phyloP scores from a whole-genome alignment of 139 green algal species.

The Eudorina sp. region DNA sequence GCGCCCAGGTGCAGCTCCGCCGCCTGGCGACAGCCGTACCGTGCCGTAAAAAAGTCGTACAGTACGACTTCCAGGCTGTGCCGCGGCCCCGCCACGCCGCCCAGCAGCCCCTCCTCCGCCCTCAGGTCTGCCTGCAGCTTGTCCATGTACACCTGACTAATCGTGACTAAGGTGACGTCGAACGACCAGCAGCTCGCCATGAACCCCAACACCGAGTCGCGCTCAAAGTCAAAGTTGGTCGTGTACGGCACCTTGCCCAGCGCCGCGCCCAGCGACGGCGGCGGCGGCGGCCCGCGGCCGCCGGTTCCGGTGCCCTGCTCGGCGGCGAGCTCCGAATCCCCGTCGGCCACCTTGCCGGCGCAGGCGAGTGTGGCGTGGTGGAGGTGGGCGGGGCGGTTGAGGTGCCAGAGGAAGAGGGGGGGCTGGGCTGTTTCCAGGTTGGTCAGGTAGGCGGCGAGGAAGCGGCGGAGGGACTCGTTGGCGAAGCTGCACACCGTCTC shows the following conservation, averaged over 20 bases:
- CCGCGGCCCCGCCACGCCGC: slow-evolving; percentile 42
- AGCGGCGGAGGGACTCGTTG: slow-evolving; percentile 22
- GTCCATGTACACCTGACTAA: slow-evolving; percentile 54
- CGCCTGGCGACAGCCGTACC: slow-evolving; percentile 44
- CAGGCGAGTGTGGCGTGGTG: background rate
- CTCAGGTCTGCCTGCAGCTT: slow-evolving; percentile 49
- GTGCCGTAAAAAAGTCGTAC: slow-evolving; percentile 60
- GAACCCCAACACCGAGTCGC: slow-evolving; percentile 47
- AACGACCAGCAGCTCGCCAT: slow-evolving; percentile 23
- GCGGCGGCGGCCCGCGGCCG: background rate
- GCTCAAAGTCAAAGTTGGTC: slow-evolving; percentile 39
- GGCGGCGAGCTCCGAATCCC: background rate
- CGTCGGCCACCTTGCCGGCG: background rate
- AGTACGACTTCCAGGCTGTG: slow-evolving; percentile 21
- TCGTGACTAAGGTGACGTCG: slow-evolving; percentile 49
- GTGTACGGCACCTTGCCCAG: background rate
- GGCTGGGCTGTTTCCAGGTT: background rate
- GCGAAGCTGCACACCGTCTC: background rate
- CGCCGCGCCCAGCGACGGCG: background rate
- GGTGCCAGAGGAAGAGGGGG: slow-evolving; percentile 36
- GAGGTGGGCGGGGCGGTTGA: background rate
- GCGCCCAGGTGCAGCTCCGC: slow-evolving; percentile 59
- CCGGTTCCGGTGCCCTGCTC: background rate
- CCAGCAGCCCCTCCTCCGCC: slow-evolving; percentile 56
- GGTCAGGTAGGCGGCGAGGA: background rate